phyloP scores from a whole-genome alignment of 139 green algal species.

The Klebsormidium nitens region DNA sequence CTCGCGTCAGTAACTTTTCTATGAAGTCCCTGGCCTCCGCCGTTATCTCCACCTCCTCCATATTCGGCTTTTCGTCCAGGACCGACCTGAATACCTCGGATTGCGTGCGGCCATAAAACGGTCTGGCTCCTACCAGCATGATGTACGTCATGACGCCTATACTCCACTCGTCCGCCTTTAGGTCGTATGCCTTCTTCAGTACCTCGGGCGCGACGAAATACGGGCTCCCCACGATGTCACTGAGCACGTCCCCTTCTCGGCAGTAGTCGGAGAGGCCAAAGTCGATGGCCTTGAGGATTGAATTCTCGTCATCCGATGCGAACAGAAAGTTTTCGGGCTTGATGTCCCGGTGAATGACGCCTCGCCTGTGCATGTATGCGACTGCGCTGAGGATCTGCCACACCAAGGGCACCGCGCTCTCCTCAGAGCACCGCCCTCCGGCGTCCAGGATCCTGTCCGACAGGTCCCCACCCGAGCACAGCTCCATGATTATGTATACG shows the following conservation, averaged over 20 bases:
- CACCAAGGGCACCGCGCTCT: conserved; percentile 21
- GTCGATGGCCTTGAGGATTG: conserved; percentile 41
- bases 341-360: conserved; percentile 89
- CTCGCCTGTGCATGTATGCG: conserved; percentile 63
- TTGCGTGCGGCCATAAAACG: background rate
- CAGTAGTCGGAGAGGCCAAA: conserved; percentile 36
- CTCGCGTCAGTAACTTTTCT: background rate
- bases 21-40: background rate
- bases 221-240: conserved; percentile 5
- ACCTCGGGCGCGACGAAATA: conserved; percentile 18
- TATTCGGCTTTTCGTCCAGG: no score
- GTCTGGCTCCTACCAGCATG: background rate
- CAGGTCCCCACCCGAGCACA: no score
- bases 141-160: conserved; percentile 10
- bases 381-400: conserved; percentile 38
- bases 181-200: conserved; percentile 17
- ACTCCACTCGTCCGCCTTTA: conserved; percentile 21
- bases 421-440: conserved; percentile 33
- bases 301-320: conserved; percentile 1
- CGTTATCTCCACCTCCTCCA: background rate
- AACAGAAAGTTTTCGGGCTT: conserved; percentile 82
- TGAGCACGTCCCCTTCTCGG: background rate
- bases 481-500: conserved; percentile 35
- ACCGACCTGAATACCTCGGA: no score
- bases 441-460: background rate